Evolutionary conservation across 148 eudicot genomes (phyloP).

Genomic region (Beta vulgaris): DNA sequence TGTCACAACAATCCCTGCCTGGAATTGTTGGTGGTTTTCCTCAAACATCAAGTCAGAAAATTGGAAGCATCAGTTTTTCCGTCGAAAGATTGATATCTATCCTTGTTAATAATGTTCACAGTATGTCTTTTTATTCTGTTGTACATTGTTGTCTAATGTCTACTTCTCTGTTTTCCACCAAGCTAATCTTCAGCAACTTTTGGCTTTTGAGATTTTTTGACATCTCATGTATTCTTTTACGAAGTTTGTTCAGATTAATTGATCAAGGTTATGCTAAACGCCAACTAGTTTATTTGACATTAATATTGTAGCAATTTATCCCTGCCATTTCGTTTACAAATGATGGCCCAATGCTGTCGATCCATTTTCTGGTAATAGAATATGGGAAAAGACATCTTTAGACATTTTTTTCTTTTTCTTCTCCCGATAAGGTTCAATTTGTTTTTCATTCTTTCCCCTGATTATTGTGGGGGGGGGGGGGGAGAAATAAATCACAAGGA

Average conservation of each 20-base stretch:
- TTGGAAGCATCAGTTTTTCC: constrained; percentile 87
- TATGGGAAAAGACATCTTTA: not conserved
- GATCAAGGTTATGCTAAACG: not conserved
- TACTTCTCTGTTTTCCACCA: not conserved
- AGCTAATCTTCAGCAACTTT: not conserved
- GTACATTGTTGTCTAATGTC: not conserved
- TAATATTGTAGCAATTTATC: not conserved
- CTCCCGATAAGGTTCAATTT: not conserved
- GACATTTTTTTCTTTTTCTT: not conserved
- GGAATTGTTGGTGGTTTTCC: constrained; percentile 52
- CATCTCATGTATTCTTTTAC: not conserved
- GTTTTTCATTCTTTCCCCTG: not conserved
- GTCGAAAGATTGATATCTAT: constrained; percentile 89
- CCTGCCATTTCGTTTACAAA: not conserved
- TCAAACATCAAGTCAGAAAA: constrained; percentile 68
- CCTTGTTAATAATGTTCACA: constrained; percentile 84
- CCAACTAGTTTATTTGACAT: not conserved
- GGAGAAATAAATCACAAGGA: not conserved
- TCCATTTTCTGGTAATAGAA: not conserved
- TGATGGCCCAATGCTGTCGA: not conserved
- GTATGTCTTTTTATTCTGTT: constrained; percentile 43
- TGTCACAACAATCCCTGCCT: constrained; percentile 78
- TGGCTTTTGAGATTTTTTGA: not conserved
- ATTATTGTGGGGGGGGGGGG: not conserved
- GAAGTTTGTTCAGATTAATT: too few species aligned